These are phyloP conservation scores for Mucor racemosus DNA, from an alignment of 371 early-diverging fungal species.

Conservation along the genomic window DNA sequence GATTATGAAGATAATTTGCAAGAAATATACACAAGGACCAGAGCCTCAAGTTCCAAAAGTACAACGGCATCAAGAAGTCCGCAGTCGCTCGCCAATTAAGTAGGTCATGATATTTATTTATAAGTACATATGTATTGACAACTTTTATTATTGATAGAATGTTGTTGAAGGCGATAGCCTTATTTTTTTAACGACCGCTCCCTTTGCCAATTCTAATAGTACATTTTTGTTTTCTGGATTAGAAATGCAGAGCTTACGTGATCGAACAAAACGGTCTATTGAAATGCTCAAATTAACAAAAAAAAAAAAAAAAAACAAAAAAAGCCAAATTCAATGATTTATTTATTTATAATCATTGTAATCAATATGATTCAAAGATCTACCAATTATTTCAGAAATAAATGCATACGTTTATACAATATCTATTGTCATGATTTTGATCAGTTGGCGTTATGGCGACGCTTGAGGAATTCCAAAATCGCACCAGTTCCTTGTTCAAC, in stretches of 20 bases:
- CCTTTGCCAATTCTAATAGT: too few relatives aligned
- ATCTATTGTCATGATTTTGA: too few relatives aligned
- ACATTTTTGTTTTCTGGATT: too few relatives aligned
- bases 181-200: constrained; percentile 1
- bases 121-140: neutral
- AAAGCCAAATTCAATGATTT: too few relatives aligned
- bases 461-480: constrained; percentile 60
- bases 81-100: constrained; percentile 1
- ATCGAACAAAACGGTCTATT: too few relatives aligned
- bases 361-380: too few relatives aligned
- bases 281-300: too few relatives aligned
- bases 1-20: neutral
- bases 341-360: too few relatives aligned
- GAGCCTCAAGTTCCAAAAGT: constrained; percentile 5
- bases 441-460: constrained; percentile 16
- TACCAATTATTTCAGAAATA: too few relatives aligned
- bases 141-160: neutral
- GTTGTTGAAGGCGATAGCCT: constrained; percentile 11
- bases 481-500: constrained; percentile 68
- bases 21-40: neutral
- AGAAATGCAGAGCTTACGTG: too few relatives aligned
- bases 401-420: too few relatives aligned
- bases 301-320: too few relatives aligned
- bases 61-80: constrained; percentile 5
- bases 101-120: constrained; percentile 3